Base-by-base conservation (phyloP, 768 basidiomycete genomes). In the Psilocybe cyanescens region DNA sequence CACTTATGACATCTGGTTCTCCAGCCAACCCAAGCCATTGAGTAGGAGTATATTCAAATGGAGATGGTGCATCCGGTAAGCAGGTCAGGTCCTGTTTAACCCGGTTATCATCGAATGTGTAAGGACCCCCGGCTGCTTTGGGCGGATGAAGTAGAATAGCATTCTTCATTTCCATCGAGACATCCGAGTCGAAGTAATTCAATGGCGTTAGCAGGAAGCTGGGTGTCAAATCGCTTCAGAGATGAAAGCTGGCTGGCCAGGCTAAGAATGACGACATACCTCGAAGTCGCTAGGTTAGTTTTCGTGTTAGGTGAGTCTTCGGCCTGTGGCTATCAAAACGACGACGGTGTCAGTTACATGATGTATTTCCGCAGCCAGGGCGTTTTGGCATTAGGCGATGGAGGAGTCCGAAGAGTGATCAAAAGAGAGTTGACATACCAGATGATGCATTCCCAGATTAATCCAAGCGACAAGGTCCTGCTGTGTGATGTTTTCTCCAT, bases 381-480 rank as follows among this genome's bases (percentile, higher is more conserved):
- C 33, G 6, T 35, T 35, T 35, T 35, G 2, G 33, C 33, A 35
- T 35, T 7, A 7, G 11, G 11, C 33, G 33, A 24, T 24, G 24
- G 24, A 24, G 24, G 24, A 24, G 24, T 24, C 24, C 2, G 24
- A 24, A 1, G 24, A 2, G 24, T 24, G 24, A 24, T 35, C 33
- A 35, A 35, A 35, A 35, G 33, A 39, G 35, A 50, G 11, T 28
- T 1, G 6, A 62, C 78, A 37, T 59, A 83, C 83, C 53, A 88
- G 74, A 66, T 89, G 88, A 70, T 90, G 88, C 75, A 80, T 89
- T 19, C 88, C 88, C 41, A 89, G 64, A 64, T 88, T 88, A 56
- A 89, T 68, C 86, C 87, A 90, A 16, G 82, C 81, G 3, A 89
- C 87, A 11, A 90, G 71, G 69, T 90, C 88, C 66, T 86, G 78